These are phyloP conservation scores for Nitzschia inconspicua DNA, from an alignment of 108 stramenopile genomes.

Conservation along the genomic window DNA sequence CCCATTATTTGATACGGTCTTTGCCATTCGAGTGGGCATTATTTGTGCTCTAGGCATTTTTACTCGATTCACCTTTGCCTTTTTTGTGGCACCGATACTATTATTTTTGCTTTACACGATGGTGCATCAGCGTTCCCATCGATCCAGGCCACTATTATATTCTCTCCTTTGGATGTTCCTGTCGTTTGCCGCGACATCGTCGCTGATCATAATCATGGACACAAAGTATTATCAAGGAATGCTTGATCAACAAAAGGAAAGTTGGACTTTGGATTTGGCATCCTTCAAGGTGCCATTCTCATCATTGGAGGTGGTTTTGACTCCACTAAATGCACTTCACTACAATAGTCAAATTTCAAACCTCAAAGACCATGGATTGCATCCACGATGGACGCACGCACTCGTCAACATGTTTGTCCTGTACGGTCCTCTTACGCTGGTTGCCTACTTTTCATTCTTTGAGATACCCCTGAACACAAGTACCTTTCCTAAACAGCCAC, in stretches of 20 bases:
- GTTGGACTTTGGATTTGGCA: not conserved
- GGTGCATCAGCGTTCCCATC: conserved; percentile 2
- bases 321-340: conserved; percentile 69
- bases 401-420: conserved; percentile 79
- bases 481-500: not conserved
- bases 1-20: not conserved
- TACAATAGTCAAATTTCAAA: conserved; percentile 72
- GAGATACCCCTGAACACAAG: not conserved
- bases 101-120: conserved; percentile 31
- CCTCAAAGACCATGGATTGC: conserved; percentile 70
- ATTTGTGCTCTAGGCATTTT: conserved; percentile 65
- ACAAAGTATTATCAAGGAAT: conserved; percentile 35
- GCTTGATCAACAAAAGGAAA: not conserved
- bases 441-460: conserved; percentile 24
- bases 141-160: not conserved
- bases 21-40: conserved; percentile 31
- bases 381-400: conserved; percentile 69
- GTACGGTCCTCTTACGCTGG: conserved; percentile 60
- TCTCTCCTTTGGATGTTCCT: not conserved
- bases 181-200: not conserved
- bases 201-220: conserved; percentile 26
- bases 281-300: not conserved
- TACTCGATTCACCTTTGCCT: conserved; percentile 72
- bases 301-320: conserved; percentile 21
- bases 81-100: conserved; percentile 61